Percentiles rank a stretch among this genome's conserved stretches.
These are phyloP conservation scores for Lentinus brumalis DNA, from an alignment of 768 basidiomycete species.

Conservation along the genomic window DNA sequence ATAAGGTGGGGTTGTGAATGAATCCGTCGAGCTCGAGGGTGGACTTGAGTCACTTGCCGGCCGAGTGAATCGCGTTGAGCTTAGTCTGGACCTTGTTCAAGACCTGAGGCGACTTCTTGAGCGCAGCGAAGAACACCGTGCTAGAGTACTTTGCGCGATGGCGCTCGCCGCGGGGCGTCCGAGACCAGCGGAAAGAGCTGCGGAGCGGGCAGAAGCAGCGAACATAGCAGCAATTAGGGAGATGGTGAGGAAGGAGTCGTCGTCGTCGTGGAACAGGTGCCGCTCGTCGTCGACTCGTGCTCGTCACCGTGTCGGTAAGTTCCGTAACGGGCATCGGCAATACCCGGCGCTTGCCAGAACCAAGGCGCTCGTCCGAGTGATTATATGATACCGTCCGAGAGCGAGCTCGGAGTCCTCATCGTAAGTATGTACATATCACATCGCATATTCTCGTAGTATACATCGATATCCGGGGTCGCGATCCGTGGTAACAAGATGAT, in stretches of 20 bases:
- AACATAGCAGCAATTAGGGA: conserved; percentile 49
- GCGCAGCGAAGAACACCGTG: conserved; percentile 78
- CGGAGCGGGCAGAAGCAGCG: conserved; percentile 52
- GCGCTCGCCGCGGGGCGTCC: conserved; percentile 74
- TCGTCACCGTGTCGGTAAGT: conserved; percentile 18
- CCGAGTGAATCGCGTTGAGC: conserved; percentile 66
- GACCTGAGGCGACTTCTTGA: conserved; percentile 78
- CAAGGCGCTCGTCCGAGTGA: too few relatives aligned
- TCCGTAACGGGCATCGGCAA: conserved; percentile 7
- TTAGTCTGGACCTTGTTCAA: conserved; percentile 88
- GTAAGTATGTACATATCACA: conserved; percentile 10
- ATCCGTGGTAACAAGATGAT: background rate
- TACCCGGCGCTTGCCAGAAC: background rate
- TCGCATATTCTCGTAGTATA: conserved; percentile 14
- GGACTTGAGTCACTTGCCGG: conserved; percentile 50
- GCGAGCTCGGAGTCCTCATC: too few relatives aligned
- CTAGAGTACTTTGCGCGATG: conserved; percentile 82
- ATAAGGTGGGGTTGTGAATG: conserved; percentile 90
- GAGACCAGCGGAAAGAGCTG: conserved; percentile 46
- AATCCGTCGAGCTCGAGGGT: conserved; percentile 68
- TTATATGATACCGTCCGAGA: too few relatives aligned
- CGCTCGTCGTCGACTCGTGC: conserved; percentile 10
- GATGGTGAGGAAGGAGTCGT: conserved; percentile 15
- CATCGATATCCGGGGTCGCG: background rate
- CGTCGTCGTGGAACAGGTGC: conserved; percentile 9